Conservation (phyloP, 116 monocot genomes). For the Papilionanthe hybrid region DNA sequence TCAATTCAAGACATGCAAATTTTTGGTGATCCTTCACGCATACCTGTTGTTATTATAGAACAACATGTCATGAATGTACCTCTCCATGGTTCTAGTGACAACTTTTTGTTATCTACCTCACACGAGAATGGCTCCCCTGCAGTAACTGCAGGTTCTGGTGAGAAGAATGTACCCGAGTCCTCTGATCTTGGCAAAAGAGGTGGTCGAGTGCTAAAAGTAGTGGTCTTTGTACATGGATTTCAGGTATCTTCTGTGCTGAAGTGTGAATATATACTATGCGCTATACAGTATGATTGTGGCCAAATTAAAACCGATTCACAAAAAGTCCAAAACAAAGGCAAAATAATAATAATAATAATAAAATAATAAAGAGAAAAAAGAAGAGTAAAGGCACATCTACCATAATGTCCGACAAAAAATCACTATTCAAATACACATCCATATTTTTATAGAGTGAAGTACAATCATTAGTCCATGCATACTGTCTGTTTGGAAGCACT, state of each 20-base stretch:
- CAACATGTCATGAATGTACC: constrained; percentile 67
- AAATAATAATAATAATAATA: no score
- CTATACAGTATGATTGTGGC: not conserved
- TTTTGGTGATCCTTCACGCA: constrained; percentile 75
- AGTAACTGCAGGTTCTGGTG: constrained; percentile 11
- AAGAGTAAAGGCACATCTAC: not conserved
- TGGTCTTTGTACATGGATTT: constrained; percentile 97
- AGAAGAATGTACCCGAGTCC: constrained; percentile 16
- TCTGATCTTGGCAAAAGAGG: constrained; percentile 26
- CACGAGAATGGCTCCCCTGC: constrained; percentile 23
- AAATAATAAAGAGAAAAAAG: not conserved
- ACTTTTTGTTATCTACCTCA: constrained; percentile 19
- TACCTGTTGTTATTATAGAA: constrained; percentile 81
- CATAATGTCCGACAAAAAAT: not conserved
- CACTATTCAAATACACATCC: not conserved
- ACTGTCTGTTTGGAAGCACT: not conserved
- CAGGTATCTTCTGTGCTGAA: constrained; percentile 42
- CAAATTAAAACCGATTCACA: no score
- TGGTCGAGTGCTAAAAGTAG: constrained; percentile 48
- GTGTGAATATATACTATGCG: not conserved
- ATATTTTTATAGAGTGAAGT: not conserved
- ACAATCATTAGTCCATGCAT: not conserved
- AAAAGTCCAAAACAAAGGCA: not conserved
- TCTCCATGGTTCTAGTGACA: constrained; percentile 34
- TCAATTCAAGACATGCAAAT: constrained; percentile 94